Base-by-base conservation (phyloP, 106 monocot genomes). In the Acorus calamus region DNA sequence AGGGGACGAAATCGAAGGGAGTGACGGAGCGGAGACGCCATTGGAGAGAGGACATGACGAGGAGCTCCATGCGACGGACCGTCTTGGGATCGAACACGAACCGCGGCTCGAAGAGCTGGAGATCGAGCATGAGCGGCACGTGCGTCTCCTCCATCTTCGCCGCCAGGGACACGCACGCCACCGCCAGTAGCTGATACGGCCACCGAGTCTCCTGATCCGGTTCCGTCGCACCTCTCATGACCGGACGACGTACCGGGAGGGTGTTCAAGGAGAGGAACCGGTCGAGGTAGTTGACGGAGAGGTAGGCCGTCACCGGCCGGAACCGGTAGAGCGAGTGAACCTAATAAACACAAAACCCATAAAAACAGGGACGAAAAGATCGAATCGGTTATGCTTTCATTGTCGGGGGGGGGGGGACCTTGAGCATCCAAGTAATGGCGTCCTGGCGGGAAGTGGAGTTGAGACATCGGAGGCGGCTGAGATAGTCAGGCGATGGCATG, bases 121-220 rank as follows among this genome's bases (percentile, higher is more conserved):
- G 72, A 50, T 84, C 87, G 4, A 78, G 61, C 46, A 85, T 61
- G 11, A 76, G 56, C 4, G 92, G 87, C 8, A 82, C 82, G 49
- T 75, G 64, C 12, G 84, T 82, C 73, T 92, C 92, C 66, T 84
- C 87, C 84, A 92, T 82, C 74, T 92, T 92, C 53, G 87, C 82
- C 44, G 92, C 92, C 50, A 92, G 72, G 12, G 87, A 81, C 42
- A 92, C 57, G 71, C 92, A 88, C 47, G 92, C 84, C 58, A 85
- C 92, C 8, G 92, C 60, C 44, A 88, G 70, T 49, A 92, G 82
- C 78, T 88, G 84, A 79, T 79, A 82, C 69, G 84, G 64, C 87
- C 80, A 83, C 6, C 77, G 57, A 11, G 12, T 52, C 7, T 55
- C 54, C 46, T 53, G 11, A 11, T 48, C 67, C 4, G 4, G 4